phyloP scores from a whole-genome alignment of 257 asterid genomes.

The Nicotiana sylvestris region DNA sequence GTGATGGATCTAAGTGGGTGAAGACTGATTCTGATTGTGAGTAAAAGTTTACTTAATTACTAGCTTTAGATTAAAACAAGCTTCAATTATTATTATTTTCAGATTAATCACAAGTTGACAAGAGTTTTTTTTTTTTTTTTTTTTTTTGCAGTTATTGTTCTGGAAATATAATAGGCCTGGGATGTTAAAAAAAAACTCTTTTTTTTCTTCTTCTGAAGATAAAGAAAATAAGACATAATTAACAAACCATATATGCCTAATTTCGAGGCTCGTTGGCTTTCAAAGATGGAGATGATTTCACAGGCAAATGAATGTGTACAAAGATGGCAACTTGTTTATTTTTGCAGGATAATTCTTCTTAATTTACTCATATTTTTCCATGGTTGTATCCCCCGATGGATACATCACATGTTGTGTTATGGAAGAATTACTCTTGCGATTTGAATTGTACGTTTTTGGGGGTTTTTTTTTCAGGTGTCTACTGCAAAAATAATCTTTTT shows the following conservation, averaged over 20 bases:
- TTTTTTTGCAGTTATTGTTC: constrained; percentile 70
- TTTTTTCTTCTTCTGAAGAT: background rate
- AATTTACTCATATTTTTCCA: constrained; percentile 39
- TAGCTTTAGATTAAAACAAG: background rate
- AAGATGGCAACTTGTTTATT: constrained; percentile 17
- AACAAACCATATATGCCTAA: too few species aligned
- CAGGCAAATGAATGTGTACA: background rate
- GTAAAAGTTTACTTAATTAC: constrained; percentile 9
- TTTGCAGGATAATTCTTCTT: constrained; percentile 23
- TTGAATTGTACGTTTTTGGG: background rate
- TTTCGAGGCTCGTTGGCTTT: too few species aligned
- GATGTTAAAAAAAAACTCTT: constrained; percentile 4
- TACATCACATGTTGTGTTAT: constrained; percentile 55
- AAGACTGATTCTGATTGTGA: constrained; percentile 87
- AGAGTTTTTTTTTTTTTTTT: background rate
- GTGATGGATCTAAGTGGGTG: constrained; percentile 66
- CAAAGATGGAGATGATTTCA: too few species aligned
- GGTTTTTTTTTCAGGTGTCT: background rate
- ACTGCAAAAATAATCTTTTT: background rate
- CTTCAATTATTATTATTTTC: background rate
- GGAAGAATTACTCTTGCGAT: background rate
- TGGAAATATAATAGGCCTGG: constrained; percentile 50
- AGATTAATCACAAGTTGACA: background rate
- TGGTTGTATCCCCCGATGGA: constrained; percentile 39
- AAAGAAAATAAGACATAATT: constrained; percentile 13